Evolutionary conservation across 345 rosid species (phyloP).

Genomic region (Hibiscus mutabilis): DNA sequence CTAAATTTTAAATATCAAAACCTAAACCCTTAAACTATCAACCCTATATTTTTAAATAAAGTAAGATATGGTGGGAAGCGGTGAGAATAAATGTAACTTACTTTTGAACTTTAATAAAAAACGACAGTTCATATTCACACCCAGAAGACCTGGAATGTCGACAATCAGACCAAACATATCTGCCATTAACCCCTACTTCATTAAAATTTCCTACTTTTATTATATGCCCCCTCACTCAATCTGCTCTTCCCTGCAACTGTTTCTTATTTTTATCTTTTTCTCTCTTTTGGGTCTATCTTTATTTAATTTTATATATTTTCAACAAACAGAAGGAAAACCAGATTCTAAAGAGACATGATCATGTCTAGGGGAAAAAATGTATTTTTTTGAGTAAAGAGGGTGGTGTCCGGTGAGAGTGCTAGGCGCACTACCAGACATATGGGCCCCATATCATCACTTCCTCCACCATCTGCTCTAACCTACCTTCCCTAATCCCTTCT

Average conservation of each 20-base stretch:
- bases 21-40: too few species aligned
- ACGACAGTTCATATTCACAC: not conserved
- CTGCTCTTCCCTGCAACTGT: not conserved
- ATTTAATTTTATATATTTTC: not conserved
- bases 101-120: too few species aligned
- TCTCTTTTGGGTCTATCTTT: not conserved
- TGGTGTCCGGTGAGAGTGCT: constrained; percentile 41
- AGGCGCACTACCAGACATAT: constrained; percentile 71
- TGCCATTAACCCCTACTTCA: not conserved
- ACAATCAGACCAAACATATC: not conserved
- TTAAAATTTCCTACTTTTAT: not conserved
- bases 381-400: constrained; percentile 4
- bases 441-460: constrained; percentile 48
- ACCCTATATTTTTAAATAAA: too few species aligned
- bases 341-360: constrained; percentile 41
- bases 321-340: constrained; percentile 31
- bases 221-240: not conserved
- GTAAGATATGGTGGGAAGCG: too few species aligned
- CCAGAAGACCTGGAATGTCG: not conserved
- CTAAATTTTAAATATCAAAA: too few species aligned
- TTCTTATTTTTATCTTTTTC: not conserved
- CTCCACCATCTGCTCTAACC: constrained; percentile 24
- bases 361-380: constrained; percentile 22
- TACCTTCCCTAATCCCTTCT: constrained; percentile 16
- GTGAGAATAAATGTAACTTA: too few species aligned